Evolutionary conservation across 192 early-diverging fungal species (phyloP), one percentile per base, ranked within the genome.

Genomic region (Coemansia sp.): DNA sequence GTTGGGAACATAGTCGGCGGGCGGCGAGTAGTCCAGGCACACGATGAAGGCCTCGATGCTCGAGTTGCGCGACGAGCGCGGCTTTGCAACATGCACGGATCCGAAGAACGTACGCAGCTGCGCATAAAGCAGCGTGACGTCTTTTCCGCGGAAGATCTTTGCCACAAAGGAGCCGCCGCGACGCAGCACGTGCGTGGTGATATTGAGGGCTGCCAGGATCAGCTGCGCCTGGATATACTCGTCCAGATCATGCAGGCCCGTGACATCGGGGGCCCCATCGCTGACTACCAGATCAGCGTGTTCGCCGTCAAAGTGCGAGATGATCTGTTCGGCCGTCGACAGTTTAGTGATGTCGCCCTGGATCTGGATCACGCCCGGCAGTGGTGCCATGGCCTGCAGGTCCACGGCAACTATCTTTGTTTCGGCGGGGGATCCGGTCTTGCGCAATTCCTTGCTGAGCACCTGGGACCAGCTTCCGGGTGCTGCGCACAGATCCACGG

Each of bases 181-280:
- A 9, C 87, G 84, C 55, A 99, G 83, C 5, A 99, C 90, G 60
- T 96, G 91, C 2, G 92, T 94, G 56, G 97, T 96, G 72, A 99
- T 99, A 70, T 97, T 98, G 58, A 98, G 86, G 8, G 97, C 91
- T 1, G 96, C 94, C 42, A 99, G 81, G 44, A 98, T 79, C 10
- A 99, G 84, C 73, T 99, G 96, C 8, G 96, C 94, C 65, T 99
- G 97, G 65, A 98, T 94, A 70, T 96, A 99, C 79, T 99, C 97
- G 82, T 99, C 97, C 85, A 98, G 93, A 64, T 98, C 97, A 72
- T 98, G 95, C 31, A 97, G 83, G 20, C 97, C 97, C 13, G 95
- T 99, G 20, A 99, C 94, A 70, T 96, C 94, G 19, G 94, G 93
- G 17, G 94, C 94, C 58, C 95, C 95, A 74, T 96, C 95, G 81